Evolutionary conservation across 2,329 filamentous ascomycete genomes (phyloP).

Genomic region (Botryotinia narcissicola): DNA sequence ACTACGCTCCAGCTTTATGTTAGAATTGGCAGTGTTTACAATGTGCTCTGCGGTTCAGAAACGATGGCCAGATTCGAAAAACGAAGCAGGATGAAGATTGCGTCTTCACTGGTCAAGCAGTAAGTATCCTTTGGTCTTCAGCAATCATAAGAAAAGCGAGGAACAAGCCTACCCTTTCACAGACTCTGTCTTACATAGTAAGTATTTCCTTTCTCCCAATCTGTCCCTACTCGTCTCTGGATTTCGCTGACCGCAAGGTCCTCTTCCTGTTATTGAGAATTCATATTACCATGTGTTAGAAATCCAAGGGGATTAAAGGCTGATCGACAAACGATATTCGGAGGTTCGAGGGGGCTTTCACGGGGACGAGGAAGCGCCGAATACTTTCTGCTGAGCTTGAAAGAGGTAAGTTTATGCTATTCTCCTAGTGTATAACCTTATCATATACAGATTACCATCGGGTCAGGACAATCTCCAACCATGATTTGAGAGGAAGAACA

Average conservation of each 20-base stretch:
- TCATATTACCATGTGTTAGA: background rate
- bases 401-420: background rate
- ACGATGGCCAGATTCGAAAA: background rate
- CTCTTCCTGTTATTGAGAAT: background rate
- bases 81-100: background rate
- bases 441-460: background rate
- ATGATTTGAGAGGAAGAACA: background rate
- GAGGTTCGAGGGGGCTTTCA: background rate
- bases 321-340: background rate
- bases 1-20: background rate
- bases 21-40: background rate
- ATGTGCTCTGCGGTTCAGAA: background rate
- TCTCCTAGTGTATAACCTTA: background rate
- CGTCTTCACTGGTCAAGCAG: background rate
- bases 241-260: background rate
- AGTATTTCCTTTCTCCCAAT: background rate
- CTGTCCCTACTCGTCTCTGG: background rate
- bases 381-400: background rate
- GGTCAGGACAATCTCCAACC: background rate
- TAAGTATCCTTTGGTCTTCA: background rate
- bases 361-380: background rate
- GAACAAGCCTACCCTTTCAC: background rate
- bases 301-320: rapidly evolving
- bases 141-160: background rate
- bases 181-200: background rate